A percentile compares a stretch with the other conserved stretches of the same genome.
Evolutionary conservation across 2,329 filamentous ascomycete species (phyloP).

Genomic region (Venturia carpophila): DNA sequence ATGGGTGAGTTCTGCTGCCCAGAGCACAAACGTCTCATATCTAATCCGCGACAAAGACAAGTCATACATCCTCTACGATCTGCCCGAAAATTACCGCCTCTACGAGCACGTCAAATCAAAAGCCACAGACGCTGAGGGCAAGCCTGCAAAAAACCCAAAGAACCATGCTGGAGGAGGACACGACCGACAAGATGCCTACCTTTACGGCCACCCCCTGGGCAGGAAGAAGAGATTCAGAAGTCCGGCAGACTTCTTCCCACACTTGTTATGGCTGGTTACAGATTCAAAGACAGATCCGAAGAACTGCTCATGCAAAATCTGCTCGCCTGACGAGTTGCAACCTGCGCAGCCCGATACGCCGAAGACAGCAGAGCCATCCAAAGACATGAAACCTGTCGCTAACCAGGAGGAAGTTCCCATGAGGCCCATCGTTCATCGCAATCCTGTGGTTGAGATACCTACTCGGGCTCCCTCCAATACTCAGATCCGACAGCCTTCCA

Average conservation of each 20-base stretch:
- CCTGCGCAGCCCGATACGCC: slow-evolving; percentile 25
- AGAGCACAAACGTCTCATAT: not conserved
- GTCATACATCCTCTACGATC: slow-evolving; percentile 44
- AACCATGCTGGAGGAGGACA: slow-evolving; percentile 43
- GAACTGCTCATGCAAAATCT: slow-evolving; percentile 52
- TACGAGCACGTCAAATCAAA: slow-evolving; percentile 53
- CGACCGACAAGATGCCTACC: slow-evolving; percentile 51
- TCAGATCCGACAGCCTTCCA: not conserved
- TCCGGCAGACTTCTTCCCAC: slow-evolving; percentile 53
- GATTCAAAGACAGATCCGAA: slow-evolving; percentile 45
- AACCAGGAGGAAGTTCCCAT: not conserved
- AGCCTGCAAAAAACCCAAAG: slow-evolving; percentile 39
- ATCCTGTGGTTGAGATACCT: slow-evolving; percentile 26
- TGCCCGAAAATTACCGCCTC: slow-evolving; percentile 50
- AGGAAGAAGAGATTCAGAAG: slow-evolving; percentile 51
- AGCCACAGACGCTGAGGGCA: slow-evolving; percentile 34
- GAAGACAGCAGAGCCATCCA: slow-evolving; percentile 20
- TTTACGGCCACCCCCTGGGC: slow-evolving; percentile 52
- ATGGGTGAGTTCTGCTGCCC: not conserved
- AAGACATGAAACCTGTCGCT: slow-evolving; percentile 22
- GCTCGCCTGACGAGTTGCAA: slow-evolving; percentile 46
- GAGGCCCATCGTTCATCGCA: slow-evolving; percentile 4
- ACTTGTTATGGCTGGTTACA: slow-evolving; percentile 49
- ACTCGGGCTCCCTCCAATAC: slow-evolving; percentile 23
- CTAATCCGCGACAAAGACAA: slow-evolving; percentile 24